Percentiles rank a stretch among this genome's conserved stretches.
Evolutionary conservation across 129 eudicot genomes (phyloP).

Genomic region (Flaveria bidentis): DNA sequence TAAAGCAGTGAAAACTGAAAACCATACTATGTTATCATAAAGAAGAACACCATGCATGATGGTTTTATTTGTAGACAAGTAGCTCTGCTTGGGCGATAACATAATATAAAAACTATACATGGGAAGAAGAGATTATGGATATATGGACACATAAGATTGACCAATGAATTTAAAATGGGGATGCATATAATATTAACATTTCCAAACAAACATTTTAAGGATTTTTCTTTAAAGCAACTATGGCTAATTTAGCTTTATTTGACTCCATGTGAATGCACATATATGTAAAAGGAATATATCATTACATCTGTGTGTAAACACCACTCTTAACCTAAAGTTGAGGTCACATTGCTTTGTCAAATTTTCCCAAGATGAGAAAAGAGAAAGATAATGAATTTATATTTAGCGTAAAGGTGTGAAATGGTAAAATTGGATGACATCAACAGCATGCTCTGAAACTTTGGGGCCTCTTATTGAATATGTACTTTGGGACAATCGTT

Average conservation of each 20-base stretch:
- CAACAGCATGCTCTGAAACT: no score
- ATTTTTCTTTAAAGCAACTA: neutral
- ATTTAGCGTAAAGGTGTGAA: neutral
- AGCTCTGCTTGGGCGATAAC: constrained; percentile 5
- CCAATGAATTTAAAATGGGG: neutral
- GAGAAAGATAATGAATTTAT: neutral
- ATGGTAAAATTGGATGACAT: no score
- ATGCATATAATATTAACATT: neutral
- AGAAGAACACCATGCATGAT: constrained; percentile 1
- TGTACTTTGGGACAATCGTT: no score
- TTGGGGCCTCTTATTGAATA: no score
- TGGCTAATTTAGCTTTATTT: neutral
- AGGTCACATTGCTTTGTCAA: neutral
- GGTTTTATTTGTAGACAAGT: neutral
- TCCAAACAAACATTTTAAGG: neutral
- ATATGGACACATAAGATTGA: neutral
- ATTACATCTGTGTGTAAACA: neutral
- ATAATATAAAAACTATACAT: neutral
- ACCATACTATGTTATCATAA: constrained; percentile 1
- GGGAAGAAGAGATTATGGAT: neutral
- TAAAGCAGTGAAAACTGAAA: constrained; percentile 15
- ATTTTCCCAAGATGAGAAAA: neutral
- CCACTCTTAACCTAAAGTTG: constrained; percentile 1
- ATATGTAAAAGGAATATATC: neutral
- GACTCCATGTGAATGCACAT: neutral